Base-by-base conservation (phyloP, 306 rosid genomes). In the Rosa lucieae region DNA sequence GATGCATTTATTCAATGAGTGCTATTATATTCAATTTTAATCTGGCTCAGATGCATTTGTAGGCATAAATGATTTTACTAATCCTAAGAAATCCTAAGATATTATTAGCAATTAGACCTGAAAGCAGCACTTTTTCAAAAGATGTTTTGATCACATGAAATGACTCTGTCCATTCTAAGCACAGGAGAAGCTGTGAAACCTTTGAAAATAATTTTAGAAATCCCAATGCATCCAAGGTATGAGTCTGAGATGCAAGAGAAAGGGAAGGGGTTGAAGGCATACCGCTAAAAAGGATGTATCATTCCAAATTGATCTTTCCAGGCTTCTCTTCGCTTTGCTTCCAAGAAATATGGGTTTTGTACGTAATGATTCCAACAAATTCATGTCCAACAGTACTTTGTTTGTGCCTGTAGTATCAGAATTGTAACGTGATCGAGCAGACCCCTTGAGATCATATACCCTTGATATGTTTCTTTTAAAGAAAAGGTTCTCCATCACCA, bases 401-500 rank as follows among this genome's bases (percentile, higher is more conserved):
- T 95, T 89, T 53, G 87, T 78, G 66, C 98, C 99, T 2, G 87
- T 82, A 72, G 99, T 85, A 79, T 96, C 98, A 11, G 91, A 65
- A 85, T 91, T 96, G 86, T 93, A 96, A 72, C 99, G 89, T n/a
- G 97, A 88, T 77, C 99, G 93, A 70, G 93, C 89, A 46, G 99
- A 96, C 67, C 99, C 99, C 86, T 96, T 96, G 3, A 96, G 98
- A 89, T 96, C 99, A 73, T 96, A 96, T 17, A 96, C 90, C 88
- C 90, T 90, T 6, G 96, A 86, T 79, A 96, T 92, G 11, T 73
- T 90, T 83, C 99, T 93, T 84, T 86, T 91, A 80, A 88, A 96
- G 85, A 96, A 96, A 46, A 96, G 94, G 88, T 96, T 96, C 86
- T 96, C 99, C 98, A 96, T 93, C 80, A 96, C 94, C 94, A 96